Evolutionary conservation across 192 early-diverging fungal genomes (phyloP), one percentile per base, ranked within the genome.

Genomic region (Paraglomus occultum): DNA sequence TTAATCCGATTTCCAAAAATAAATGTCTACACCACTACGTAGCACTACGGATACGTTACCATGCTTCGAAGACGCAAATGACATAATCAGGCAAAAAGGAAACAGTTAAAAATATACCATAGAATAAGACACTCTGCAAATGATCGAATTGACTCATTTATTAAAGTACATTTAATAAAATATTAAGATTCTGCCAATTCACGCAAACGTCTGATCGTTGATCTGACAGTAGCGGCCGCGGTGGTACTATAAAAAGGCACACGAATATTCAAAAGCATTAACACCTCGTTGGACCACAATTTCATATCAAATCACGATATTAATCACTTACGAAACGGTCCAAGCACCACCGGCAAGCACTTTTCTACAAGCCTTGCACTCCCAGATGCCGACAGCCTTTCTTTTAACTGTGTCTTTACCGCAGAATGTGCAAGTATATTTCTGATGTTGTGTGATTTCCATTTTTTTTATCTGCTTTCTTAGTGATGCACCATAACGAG

Each of bases 361-460:
- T 90, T 97, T 95, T 78, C 85, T 87, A 89, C 97, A 99, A 68
- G 90, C 92, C 73, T 87, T 85, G 89, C 97, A 99, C 79, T 93
- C 87, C 97, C 97, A 99, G 90, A 99, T 99, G 80, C 95, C 97
- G 75, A 99, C 97, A 66, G 94, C 87, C 62, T 84, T 80, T 76
- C 97, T 91, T 86, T 91, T 92, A 76, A 99, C 94, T 68, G 91
- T 80, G 79, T 95, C 93, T 93, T 95, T 95, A 73, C 97, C 96
- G 86, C 97, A 99, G 95, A 99, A 99, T 76, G 94, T 90, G 87
- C 97, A 99, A 74, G 93, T 96, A 92, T 99, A 99, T 86, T 94
- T 94, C 81, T 90, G 85, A 87, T 99, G 97, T 86, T 99, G 97
- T 79, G 95, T 93, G 82, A 98, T 94, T 91, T 99, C 97, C 76